Evolutionary conservation across 192 early-diverging fungal species (phyloP).

Genomic region (Entomortierella parvispora): DNA sequence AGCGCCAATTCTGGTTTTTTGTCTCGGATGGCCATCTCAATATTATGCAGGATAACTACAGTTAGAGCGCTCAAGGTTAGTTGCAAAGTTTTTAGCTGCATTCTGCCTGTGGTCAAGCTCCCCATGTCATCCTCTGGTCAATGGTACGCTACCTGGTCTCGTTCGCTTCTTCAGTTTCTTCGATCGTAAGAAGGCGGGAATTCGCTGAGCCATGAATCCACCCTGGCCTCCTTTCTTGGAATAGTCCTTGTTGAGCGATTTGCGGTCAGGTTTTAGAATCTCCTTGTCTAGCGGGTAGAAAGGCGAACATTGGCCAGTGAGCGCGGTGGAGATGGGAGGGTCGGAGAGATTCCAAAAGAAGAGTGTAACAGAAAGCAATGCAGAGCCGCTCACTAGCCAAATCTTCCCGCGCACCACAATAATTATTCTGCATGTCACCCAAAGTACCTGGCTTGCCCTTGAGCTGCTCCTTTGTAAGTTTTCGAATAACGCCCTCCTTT

Average conservation of each 20-base stretch:
- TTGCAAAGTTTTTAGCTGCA: no score
- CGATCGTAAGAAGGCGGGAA: slow-evolving; percentile 41
- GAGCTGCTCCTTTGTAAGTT: slow-evolving; percentile 49
- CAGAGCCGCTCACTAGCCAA: background rate
- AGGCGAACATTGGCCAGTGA: no score
- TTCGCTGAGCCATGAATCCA: slow-evolving; percentile 47
- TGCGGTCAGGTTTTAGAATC: slow-evolving; percentile 41
- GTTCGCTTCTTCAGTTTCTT: slow-evolving; percentile 49
- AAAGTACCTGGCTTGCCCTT: slow-evolving; percentile 56
- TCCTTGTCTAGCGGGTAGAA: slow-evolving; percentile 31
- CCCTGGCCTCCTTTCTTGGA: slow-evolving; percentile 30
- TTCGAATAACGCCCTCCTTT: slow-evolving; percentile 46
- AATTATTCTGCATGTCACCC: no score
- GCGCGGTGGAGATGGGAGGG: no score
- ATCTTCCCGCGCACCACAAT: no score
- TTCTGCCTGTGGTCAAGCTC: no score
- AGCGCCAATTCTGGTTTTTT: slow-evolving; percentile 52
- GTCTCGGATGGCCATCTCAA: slow-evolving; percentile 53
- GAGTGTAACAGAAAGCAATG: background rate
- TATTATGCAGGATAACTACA: slow-evolving; percentile 53
- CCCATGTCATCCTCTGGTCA: no score
- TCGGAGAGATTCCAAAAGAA: background rate
- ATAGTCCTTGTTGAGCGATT: slow-evolving; percentile 39
- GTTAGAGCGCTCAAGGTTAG: no score
- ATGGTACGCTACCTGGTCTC: slow-evolving; percentile 46